Evolutionary conservation across 768 basidiomycete species (phyloP).

Genomic region (Chlorophyllum brunneum): DNA sequence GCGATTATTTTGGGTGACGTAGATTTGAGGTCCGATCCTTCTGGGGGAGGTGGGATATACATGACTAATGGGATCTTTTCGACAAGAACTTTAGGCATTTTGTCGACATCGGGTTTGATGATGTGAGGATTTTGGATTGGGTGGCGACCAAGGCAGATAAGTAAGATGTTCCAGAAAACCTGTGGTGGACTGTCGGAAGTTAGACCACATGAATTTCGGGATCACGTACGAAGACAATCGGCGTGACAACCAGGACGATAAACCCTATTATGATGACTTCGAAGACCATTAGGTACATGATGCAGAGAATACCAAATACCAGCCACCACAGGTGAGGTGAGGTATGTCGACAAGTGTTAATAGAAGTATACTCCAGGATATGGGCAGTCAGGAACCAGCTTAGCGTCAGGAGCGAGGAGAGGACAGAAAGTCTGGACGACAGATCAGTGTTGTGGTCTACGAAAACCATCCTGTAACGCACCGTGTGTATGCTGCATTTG

Average conservation of each 20-base stretch:
- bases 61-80: slow-evolving; percentile 81
- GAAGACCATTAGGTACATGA: slow-evolving; percentile 69
- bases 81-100: slow-evolving; percentile 66
- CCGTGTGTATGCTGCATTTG: slow-evolving; percentile 34
- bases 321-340: slow-evolving; percentile 89
- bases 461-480: slow-evolving; percentile 23
- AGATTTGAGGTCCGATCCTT: slow-evolving; percentile 30
- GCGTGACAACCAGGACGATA: slow-evolving; percentile 74
- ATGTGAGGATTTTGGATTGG: slow-evolving; percentile 70
- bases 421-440: slow-evolving; percentile 48
- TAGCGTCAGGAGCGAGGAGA: slow-evolving; percentile 68
- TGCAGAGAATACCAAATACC: slow-evolving; percentile 72
- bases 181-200: slow-evolving; percentile 21
- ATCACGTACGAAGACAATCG: slow-evolving; percentile 67
- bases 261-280: slow-evolving; percentile 73
- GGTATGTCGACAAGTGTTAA: slow-evolving; percentile 65
- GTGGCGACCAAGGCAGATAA: slow-evolving; percentile 77
- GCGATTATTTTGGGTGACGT: slow-evolving; percentile 40
- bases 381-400: slow-evolving; percentile 84
- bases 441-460: slow-evolving; percentile 21
- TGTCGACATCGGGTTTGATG: slow-evolving; percentile 77
- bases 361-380: slow-evolving; percentile 73
- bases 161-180: slow-evolving; percentile 75
- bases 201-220: slow-evolving; percentile 7
- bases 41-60: slow-evolving; percentile 80